Evolutionary conservation across 2,329 filamentous ascomycete species (phyloP).

Genomic region (Fusarium penzigii): DNA sequence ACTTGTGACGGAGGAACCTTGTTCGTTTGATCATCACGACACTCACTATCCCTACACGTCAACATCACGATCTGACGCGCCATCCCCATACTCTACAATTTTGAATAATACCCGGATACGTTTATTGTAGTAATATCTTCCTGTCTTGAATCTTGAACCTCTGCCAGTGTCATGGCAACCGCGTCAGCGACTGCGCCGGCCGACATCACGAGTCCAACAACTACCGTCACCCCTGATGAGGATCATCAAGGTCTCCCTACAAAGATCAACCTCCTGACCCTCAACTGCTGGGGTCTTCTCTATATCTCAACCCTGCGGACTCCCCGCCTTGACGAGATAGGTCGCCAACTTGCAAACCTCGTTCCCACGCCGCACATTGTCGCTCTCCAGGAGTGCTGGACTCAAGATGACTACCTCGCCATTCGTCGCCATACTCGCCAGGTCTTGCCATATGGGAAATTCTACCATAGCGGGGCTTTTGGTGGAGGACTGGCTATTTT

Average conservation of each 20-base stretch:
- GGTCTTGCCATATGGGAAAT: conserved; percentile 86
- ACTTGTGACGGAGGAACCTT: conserved; percentile 11
- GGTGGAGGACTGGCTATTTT: conserved; percentile 87
- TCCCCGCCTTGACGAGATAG: conserved; percentile 81
- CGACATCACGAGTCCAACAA: conserved; percentile 21
- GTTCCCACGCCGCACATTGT: conserved; percentile 78
- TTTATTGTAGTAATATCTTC: too few relatives aligned
- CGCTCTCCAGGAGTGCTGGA: conserved; percentile 95
- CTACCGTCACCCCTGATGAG: conserved; percentile 14
- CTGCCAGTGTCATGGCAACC: conserved; percentile 21
- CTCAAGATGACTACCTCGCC: conserved; percentile 76
- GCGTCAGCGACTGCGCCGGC: conserved; percentile 13
- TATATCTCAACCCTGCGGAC: conserved; percentile 77
- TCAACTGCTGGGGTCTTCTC: conserved; percentile 98
- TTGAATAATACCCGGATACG: background rate
- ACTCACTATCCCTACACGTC: conserved; percentile 16
- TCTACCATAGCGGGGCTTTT: conserved; percentile 87
- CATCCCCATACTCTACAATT: conserved; percentile 1
- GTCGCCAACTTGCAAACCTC: conserved; percentile 70
- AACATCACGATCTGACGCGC: conserved; percentile 4
- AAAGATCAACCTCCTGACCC: conserved; percentile 76
- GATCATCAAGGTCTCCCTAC: conserved; percentile 43
- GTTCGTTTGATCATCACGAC: conserved; percentile 14
- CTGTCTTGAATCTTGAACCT: conserved; percentile 6
- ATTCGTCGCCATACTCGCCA: conserved; percentile 73